Conservation (phyloP, 1,284 basidiomycete genomes). For the Ustilago xerochloae region DNA sequence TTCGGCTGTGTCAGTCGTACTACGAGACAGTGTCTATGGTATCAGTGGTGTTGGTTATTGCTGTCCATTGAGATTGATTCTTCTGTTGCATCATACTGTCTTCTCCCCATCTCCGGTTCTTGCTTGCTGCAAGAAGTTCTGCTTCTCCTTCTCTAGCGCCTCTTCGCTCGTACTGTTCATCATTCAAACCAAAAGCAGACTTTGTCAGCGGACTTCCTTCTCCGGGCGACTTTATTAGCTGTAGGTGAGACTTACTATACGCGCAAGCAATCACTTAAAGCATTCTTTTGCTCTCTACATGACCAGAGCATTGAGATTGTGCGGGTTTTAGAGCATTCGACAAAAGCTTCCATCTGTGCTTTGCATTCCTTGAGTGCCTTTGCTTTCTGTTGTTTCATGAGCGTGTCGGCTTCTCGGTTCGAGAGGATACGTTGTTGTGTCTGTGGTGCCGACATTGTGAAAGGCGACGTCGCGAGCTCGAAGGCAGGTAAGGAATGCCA, state of each 20-base stretch:
- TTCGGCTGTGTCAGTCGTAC: not conserved
- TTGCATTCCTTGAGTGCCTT: conserved; percentile 32
- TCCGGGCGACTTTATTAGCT: not conserved
- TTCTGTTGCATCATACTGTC: not conserved
- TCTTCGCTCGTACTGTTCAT: conserved; percentile 36
- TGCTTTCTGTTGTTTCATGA: conserved; percentile 43
- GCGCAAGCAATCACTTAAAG: conserved; percentile 24
- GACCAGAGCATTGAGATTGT: conserved; percentile 45
- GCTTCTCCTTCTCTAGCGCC: conserved; percentile 33
- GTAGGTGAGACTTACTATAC: conserved; percentile 28
- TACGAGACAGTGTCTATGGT: not conserved
- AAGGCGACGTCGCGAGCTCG: no score
- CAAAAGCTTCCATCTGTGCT: conserved; percentile 42
- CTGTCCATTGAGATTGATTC: not conserved
- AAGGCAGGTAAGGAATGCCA: not conserved
- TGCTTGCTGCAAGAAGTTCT: conserved; percentile 17
- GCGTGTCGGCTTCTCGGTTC: conserved; percentile 37
- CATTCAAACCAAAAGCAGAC: not conserved
- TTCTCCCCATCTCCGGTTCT: conserved; percentile 5
- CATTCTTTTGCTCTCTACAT: conserved; percentile 25
- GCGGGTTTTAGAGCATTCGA: conserved; percentile 34
- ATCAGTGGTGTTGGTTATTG: not conserved
- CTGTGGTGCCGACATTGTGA: conserved; percentile 10
- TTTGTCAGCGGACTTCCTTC: not conserved
- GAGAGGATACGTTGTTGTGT: conserved; percentile 32